Conservation (phyloP, 2,329 filamentous ascomycete species). For the Endoconidiophora polonica region DNA sequence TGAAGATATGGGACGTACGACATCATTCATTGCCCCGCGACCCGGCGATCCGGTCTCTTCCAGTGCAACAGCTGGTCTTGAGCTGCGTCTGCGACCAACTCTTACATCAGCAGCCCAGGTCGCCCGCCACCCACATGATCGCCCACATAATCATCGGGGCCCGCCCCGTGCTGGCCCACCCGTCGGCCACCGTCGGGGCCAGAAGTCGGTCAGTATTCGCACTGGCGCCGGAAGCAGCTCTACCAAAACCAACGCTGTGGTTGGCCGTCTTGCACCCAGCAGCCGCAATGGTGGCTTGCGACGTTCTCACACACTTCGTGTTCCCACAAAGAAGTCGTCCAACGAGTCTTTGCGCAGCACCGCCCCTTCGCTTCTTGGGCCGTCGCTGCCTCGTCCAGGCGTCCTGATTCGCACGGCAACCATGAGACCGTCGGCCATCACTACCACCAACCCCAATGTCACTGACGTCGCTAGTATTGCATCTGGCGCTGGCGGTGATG, state of each 20-base stretch:
- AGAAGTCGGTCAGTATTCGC: slow-evolving; percentile 33
- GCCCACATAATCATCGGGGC: not conserved
- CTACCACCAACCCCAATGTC: not conserved
- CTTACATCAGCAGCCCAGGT: slow-evolving; percentile 31
- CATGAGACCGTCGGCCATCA: slow-evolving; percentile 15
- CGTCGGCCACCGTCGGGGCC: slow-evolving; percentile 13
- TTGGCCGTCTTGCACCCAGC: slow-evolving; percentile 9
- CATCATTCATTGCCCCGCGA: slow-evolving; percentile 38
- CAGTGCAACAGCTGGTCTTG: slow-evolving; percentile 26
- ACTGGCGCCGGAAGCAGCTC: slow-evolving; percentile 24
- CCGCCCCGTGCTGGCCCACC: not conserved
- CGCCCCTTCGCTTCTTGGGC: slow-evolving; percentile 15
- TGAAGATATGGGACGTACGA: slow-evolving; percentile 37
- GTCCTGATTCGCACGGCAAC: slow-evolving; percentile 32
- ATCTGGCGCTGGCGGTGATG: not conserved
- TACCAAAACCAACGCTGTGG: not conserved
- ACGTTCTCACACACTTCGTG: slow-evolving; percentile 26
- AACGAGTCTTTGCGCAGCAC: slow-evolving; percentile 36
- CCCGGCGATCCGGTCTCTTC: slow-evolving; percentile 4
- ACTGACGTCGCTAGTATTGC: not conserved
- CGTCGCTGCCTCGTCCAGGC: slow-evolving; percentile 20
- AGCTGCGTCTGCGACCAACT: slow-evolving; percentile 70
- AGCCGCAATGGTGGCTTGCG: slow-evolving; percentile 36
- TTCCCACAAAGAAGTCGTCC: slow-evolving; percentile 33
- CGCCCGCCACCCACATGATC: not conserved